Conservation (phyloP, 148 eudicot species). For the Nyssa sinensis region DNA sequence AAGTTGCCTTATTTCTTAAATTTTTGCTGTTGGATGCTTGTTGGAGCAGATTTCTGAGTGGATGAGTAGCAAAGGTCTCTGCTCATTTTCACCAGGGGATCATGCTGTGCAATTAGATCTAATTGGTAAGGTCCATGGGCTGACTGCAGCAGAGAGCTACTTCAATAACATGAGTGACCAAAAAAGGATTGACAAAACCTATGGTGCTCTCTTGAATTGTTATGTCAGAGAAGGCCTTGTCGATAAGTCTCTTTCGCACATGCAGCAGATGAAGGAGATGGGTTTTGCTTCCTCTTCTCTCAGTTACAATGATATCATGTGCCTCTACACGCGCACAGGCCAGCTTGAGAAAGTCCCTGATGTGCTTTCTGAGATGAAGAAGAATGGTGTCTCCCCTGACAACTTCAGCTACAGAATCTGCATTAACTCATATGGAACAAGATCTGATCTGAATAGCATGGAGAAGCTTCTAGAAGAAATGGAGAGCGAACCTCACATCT, state of each 20-base stretch:
- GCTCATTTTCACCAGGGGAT: conserved; percentile 30
- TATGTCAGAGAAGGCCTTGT: no score
- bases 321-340: conserved; percentile 34
- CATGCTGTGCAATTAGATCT: conserved; percentile 48
- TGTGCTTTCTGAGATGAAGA: conserved; percentile 44
- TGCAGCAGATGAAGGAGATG: no score
- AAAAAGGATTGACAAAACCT: conserved; percentile 35
- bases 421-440: conserved; percentile 39
- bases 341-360: conserved; percentile 38
- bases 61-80: no score
- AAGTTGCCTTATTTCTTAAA: background rate
- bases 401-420: no score
- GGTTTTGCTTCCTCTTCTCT: conserved; percentile 39
- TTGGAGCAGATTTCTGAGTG: conserved; percentile 35
- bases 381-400: conserved; percentile 37
- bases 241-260: no score
- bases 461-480: conserved; percentile 42
- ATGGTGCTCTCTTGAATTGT: conserved; percentile 48
- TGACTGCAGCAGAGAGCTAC: conserved; percentile 53
- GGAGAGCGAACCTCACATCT: conserved; percentile 33
- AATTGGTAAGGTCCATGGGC: conserved; percentile 48
- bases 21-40: conserved; percentile 15
- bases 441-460: conserved; percentile 33
- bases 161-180: conserved; percentile 28
- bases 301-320: conserved; percentile 49